A percentile compares a stretch with the other conserved stretches of the same genome.
Evolutionary conservation across 176 grass and related monocot species (phyloP).

Genomic region (Leersia perrieri): DNA sequence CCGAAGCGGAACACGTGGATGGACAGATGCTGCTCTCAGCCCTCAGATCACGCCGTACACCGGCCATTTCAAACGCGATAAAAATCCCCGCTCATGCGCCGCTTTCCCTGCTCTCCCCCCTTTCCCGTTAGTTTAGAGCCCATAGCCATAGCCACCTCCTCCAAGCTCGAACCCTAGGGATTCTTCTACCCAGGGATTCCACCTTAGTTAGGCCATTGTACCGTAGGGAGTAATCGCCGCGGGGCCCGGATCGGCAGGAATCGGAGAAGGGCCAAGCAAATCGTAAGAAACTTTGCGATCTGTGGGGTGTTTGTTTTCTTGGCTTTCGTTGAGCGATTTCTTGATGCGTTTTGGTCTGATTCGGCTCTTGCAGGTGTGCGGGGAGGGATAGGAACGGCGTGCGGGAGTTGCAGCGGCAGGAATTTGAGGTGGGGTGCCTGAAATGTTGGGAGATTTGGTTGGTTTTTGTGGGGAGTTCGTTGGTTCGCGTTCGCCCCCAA

Average conservation of each 20-base stretch:
- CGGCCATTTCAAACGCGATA: background rate
- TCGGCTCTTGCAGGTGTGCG: background rate
- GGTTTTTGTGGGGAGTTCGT: background rate
- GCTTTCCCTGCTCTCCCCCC: background rate
- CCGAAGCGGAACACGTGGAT: background rate
- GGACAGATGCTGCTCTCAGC: background rate
- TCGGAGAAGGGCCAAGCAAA: conserved; percentile 3
- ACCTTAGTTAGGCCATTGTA: background rate
- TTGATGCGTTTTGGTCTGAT: background rate
- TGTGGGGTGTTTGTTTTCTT: background rate
- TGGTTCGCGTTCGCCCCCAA: background rate
- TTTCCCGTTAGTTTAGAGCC: background rate
- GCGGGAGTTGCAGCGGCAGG: background rate
- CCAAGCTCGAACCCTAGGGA: conserved; percentile 17
- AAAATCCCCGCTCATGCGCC: conserved; percentile 10
- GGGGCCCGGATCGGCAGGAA: background rate
- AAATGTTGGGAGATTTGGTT: background rate
- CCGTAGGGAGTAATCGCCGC: background rate
- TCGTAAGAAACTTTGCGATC: conserved; percentile 3
- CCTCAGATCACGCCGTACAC: background rate
- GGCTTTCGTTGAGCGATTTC: background rate
- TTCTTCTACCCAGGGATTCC: conserved; percentile 19
- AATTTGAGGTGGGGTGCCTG: conserved; percentile 15
- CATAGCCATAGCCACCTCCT: background rate
- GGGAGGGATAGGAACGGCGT: background rate